phyloP scores from a whole-genome alignment of 73 alveolate genomes.

The Paramecium bursaria region DNA sequence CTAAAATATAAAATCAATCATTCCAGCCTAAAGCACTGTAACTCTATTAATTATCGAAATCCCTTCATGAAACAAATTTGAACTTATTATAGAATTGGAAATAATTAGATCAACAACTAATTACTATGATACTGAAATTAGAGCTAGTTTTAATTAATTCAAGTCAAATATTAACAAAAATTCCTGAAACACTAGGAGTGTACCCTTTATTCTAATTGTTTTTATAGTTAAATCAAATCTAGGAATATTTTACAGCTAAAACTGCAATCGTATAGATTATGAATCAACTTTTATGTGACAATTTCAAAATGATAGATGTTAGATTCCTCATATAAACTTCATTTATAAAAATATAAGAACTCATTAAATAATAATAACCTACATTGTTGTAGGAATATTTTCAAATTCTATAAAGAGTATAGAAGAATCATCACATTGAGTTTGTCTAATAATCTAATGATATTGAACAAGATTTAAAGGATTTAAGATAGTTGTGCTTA shows the following conservation, averaged over 20 bases:
- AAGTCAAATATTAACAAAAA: slow-evolving; percentile 9
- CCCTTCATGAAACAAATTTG: slow-evolving; percentile 34
- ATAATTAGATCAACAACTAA: not conserved
- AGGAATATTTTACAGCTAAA: not conserved
- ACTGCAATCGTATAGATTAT: not conserved
- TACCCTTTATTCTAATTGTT: slow-evolving; percentile 6
- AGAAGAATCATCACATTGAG: slow-evolving; percentile 14
- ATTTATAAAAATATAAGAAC: not conserved
- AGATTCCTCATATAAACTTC: not conserved
- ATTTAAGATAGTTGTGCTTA: not conserved
- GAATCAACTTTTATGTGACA: not conserved
- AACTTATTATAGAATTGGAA: slow-evolving; percentile 3
- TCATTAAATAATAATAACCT: not conserved
- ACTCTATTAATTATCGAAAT: not conserved
- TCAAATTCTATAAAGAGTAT: not conserved
- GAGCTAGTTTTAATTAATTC: not conserved
- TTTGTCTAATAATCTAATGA: not conserved
- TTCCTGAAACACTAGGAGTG: slow-evolving; percentile 1
- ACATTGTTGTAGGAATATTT: slow-evolving; percentile 18
- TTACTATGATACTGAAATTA: slow-evolving; percentile 9
- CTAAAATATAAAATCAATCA: slow-evolving; percentile 3
- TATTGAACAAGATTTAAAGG: not conserved
- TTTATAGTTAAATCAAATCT: not conserved
- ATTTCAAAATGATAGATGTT: not conserved
- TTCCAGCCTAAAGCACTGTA: slow-evolving; percentile 44